phyloP scores from a whole-genome alignment of 441 rosid genomes.

The Cnidoscolus chayamansa region DNA sequence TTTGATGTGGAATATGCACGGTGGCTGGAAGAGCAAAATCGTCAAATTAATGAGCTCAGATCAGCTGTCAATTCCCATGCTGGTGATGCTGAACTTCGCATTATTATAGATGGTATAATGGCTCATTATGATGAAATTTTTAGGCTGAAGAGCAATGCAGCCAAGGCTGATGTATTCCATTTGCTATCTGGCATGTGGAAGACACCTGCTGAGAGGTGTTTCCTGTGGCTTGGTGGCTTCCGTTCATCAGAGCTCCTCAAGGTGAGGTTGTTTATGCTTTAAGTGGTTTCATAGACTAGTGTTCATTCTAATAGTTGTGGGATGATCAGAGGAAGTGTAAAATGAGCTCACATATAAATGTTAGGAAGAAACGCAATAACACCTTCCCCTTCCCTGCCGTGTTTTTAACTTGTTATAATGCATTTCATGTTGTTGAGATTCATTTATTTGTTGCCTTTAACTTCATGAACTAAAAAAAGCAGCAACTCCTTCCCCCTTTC shows the following conservation, averaged over 20 bases:
- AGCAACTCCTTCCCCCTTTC: background rate
- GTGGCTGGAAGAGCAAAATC: slow-evolving; percentile 92
- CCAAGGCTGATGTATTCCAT: slow-evolving; percentile 95
- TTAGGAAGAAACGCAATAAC: background rate
- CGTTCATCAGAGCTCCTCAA: slow-evolving; percentile 97
- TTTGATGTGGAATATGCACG: slow-evolving; percentile 92
- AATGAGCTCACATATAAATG: background rate
- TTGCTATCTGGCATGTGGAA: slow-evolving; percentile 98
- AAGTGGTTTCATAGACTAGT: background rate
- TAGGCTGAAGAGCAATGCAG: slow-evolving; percentile 87
- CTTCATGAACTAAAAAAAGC: background rate
- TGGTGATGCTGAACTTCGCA: slow-evolving; percentile 84
- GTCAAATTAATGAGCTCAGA: slow-evolving; percentile 80
- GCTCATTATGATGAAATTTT: slow-evolving; percentile 89
- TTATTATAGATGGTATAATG: slow-evolving; percentile 72
- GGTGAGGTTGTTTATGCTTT: slow-evolving; percentile 38
- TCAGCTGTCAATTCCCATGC: slow-evolving; percentile 90
- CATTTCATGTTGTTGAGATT: background rate
- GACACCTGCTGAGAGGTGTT: slow-evolving; percentile 98
- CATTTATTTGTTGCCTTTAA: background rate
- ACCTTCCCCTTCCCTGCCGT: background rate
- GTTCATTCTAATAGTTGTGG: slow-evolving; percentile 2
- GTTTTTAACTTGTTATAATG: background rate
- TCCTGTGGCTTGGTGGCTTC: slow-evolving; percentile 99
- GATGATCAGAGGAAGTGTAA: background rate